These are phyloP conservation scores for Globisporangium nunn DNA, from an alignment of 352 stramenopile species.

Conservation along the genomic window DNA sequence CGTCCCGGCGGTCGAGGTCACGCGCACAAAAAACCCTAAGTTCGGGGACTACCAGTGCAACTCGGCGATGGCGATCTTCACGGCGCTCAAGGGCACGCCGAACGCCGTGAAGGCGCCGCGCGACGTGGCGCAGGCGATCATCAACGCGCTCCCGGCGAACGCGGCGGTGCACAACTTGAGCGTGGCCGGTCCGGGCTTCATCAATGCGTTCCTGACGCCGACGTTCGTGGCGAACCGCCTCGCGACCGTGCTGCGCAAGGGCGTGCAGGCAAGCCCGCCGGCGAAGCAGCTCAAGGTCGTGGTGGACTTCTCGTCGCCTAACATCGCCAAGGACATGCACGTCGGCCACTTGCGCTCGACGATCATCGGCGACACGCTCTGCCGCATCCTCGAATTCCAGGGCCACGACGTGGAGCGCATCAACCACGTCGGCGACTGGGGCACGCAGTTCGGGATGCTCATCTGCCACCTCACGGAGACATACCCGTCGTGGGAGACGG, in stretches of 20 bases:
- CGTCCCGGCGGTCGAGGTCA: conserved; percentile 53
- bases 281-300: conserved; percentile 54
- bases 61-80: conserved; percentile 95
- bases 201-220: conserved; percentile 93
- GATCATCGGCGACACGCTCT: conserved; percentile 85
- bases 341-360: conserved; percentile 89
- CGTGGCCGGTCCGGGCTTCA: conserved; percentile 95
- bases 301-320: conserved; percentile 83
- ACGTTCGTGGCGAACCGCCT: conserved; percentile 74
- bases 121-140: conserved; percentile 88
- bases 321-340: conserved; percentile 89
- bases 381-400: conserved; percentile 84
- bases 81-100: conserved; percentile 89
- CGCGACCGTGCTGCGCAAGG: conserved; percentile 61
- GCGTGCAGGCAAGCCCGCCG: conserved; percentile 78
- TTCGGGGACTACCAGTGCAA: conserved; percentile 98
- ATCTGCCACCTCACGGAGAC: conserved; percentile 98
- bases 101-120: conserved; percentile 68
- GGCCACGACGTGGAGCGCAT: conserved; percentile 74
- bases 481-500: conserved; percentile 89
- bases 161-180: conserved; percentile 85
- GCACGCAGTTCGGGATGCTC: conserved; percentile 99
- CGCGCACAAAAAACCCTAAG: conserved; percentile 78
- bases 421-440: conserved; percentile 85
- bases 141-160: conserved; percentile 78